phyloP scores from a whole-genome alignment of 441 rosid species.

The Mallotus japonicus region DNA sequence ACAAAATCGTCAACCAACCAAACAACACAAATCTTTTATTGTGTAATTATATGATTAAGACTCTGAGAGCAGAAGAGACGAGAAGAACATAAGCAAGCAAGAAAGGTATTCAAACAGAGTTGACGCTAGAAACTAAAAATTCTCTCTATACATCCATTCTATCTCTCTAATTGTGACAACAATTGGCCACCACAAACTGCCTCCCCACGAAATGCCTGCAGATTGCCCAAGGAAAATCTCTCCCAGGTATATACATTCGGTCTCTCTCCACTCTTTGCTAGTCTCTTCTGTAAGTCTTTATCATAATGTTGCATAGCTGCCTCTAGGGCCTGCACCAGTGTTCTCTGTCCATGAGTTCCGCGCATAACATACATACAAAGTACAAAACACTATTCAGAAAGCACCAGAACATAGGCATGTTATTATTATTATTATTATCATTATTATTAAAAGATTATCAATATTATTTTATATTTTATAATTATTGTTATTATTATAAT shows the following conservation, averaged over 20 bases:
- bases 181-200: neutral
- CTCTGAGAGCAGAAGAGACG: no score
- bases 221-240: neutral
- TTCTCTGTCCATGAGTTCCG: neutral
- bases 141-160: neutral
- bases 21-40: no score
- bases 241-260: constrained; percentile 46
- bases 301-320: constrained; percentile 87
- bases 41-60: no score
- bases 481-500: no score
- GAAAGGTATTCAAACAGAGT: no score
- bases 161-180: neutral
- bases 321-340: constrained; percentile 62
- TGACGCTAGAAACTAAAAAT: neutral
- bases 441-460: no score
- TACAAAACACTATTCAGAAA: neutral
- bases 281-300: constrained; percentile 68
- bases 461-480: no score
- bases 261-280: constrained; percentile 48
- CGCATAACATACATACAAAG: neutral
- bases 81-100: no score
- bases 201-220: neutral
- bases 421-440: no score
- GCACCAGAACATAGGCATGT: neutral
- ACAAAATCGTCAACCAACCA: no score